phyloP scores from a whole-genome alignment of 768 basidiomycete genomes.

The Panaeolus papilionaceus region DNA sequence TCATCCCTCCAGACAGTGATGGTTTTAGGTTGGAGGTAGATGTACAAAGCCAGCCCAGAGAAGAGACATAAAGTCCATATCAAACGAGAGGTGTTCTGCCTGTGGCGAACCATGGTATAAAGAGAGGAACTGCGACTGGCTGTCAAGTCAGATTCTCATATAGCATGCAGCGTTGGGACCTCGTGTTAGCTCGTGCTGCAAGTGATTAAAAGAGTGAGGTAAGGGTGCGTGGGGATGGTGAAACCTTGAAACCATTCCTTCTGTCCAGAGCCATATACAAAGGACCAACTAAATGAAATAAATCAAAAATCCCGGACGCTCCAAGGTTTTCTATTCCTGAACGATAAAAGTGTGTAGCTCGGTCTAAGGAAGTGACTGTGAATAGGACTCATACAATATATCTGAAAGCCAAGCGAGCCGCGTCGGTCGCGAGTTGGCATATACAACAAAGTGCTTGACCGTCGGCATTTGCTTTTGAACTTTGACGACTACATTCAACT shows the following conservation, averaged over 20 bases:
- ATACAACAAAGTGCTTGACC: background rate
- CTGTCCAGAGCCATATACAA: background rate
- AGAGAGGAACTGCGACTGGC: background rate
- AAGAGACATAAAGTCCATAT: background rate
- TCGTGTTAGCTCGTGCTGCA: conserved; percentile 10
- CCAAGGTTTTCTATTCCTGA: background rate
- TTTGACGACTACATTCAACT: too few relatives aligned
- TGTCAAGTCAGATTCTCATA: background rate
- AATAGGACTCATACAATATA: background rate
- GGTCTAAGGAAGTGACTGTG: background rate
- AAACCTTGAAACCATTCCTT: background rate
- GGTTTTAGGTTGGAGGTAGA: background rate
- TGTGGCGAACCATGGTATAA: background rate
- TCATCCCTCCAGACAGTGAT: conserved; percentile 1
- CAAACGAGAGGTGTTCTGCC: background rate
- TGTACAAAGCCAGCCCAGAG: conserved; percentile 14
- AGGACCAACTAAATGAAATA: background rate
- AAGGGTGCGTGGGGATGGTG: conserved; percentile 1
- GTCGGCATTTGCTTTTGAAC: too few relatives aligned
- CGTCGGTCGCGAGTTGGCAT: background rate
- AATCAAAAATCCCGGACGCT: background rate
- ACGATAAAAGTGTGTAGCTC: too few relatives aligned
- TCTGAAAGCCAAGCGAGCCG: conserved; percentile 1
- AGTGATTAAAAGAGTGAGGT: conserved; percentile 12
- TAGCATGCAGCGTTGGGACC: conserved; percentile 10